Evolutionary conservation across 2,329 filamentous ascomycete species (phyloP).

Genomic region (Sclerotinia subarctica): DNA sequence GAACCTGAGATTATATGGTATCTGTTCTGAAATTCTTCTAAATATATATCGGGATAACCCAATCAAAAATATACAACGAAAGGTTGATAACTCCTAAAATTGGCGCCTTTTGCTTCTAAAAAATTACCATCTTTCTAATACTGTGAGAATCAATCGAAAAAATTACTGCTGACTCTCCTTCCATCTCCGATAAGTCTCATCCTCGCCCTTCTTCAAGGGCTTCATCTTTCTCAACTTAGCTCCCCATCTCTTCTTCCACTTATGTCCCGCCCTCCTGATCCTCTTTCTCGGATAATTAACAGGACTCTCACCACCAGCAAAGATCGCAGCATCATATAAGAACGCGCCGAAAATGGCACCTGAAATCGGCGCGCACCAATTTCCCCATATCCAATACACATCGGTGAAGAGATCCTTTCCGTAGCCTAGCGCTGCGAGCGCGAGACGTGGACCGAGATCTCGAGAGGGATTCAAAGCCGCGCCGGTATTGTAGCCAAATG

Average conservation of each 20-base stretch:
- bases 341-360: constrained; percentile 46
- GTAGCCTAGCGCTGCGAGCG: constrained; percentile 46
- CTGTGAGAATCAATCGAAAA: background rate
- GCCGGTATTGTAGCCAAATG: constrained; percentile 48
- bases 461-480: constrained; percentile 48
- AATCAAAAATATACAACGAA: background rate
- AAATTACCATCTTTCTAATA: background rate
- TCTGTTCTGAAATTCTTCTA: background rate
- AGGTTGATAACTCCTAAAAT: background rate
- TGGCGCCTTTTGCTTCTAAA: background rate
- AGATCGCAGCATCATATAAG: constrained; percentile 51
- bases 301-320: constrained; percentile 49
- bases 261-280: constrained; percentile 43
- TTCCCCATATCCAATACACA: constrained; percentile 45
- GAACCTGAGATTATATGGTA: no score
- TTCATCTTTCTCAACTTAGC: constrained; percentile 23
- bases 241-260: constrained; percentile 42
- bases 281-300: constrained; percentile 49
- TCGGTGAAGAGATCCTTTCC: constrained; percentile 43
- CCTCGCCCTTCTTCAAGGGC: constrained; percentile 2
- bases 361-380: constrained; percentile 41
- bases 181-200: constrained; percentile 6
- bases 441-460: constrained; percentile 50
- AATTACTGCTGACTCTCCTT: background rate
- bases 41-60: background rate